Base-by-base conservation (phyloP, 495 filamentous ascomycete species). In the Amorphotheca resinae region DNA sequence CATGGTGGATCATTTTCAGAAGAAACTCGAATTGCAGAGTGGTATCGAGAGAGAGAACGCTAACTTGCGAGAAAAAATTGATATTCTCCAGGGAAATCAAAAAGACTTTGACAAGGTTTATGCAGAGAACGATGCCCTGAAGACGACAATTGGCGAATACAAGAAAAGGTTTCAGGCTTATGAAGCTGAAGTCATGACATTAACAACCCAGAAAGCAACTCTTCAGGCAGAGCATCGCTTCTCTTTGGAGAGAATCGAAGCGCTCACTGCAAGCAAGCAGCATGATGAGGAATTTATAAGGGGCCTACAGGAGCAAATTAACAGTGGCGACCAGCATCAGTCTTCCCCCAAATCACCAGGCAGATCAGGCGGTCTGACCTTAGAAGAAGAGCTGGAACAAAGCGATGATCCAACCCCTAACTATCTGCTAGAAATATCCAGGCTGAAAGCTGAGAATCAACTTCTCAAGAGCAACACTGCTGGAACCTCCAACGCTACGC, bases 11-110 rank as follows among this genome's bases (percentile, higher is more conserved):
- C 80, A 83, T 45, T 79, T 80, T 50, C 75, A 77, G 48, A 76
- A 81, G 54, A 87, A 88, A 58, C 63, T 85, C 16, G 74, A 88
- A 55, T 72, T 76, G 25, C 80, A 77, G 48, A 73, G 80, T 48
- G 73, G 73, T 41, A 65, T 84, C 32, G 76, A 85, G 59, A 80
- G 76, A 57, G 82, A 87, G 55, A 79, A 84, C 42, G 68, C 74
- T 41, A 60, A 65, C 9, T 66, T 83, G 12, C 75, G 77, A 33
- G 67, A 79, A 41, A 63, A 77, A 45, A 69, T 79, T 33, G 69
- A 77, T 31, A 65, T 69, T 37, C 54, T 73, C 11, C 67, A 71
- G 41, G 64, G 73, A 38, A 72, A 80, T 45, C 52, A 74, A 36
- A 73, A 73, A 50, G 67, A 74, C 34, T 67, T 70, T 8, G 64